Evolutionary conservation across 768 basidiomycete species (phyloP), one percentile per base, ranked within the genome.

Genomic region (Hirschioporus abietinus): DNA sequence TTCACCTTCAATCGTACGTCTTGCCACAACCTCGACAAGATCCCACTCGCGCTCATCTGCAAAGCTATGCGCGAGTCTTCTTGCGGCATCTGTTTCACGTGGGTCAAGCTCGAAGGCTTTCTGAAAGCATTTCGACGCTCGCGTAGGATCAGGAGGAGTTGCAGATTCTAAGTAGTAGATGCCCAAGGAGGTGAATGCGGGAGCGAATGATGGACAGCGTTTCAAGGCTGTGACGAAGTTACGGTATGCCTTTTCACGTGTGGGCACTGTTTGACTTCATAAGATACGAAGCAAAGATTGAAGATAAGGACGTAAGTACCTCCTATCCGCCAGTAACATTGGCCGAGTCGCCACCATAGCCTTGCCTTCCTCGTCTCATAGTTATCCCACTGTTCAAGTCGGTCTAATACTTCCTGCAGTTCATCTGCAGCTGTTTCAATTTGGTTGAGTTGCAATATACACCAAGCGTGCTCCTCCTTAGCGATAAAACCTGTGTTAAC

Each of bases 61-160:
- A 75, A 98, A 98, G 1, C 92, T 90, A 70, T 90, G 87, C 0
- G 94, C 95, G 3, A 99, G 82, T 66, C 88, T 82, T 64, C 84
- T 82, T 0, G 96, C 97, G 1, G 97, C 95, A 24, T 90, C 87
- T 12, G 83, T 87, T 76, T 99, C 93, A 18, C 91, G 84, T 1
- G 95, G 85, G 77, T 99, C 96, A 6, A 99, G 86, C 75, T 99
- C 97, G 71, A 99, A 98, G 0, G 96, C 97, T 73, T 96, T 98
- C 72, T 99, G 95, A 76, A 96, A 98, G 74, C 96, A 99, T 74
- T 95, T 96, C 2, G 92, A 90, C 0, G 96, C 92, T 42, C 96
- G 87, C 7, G 86, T 85, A 25, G 87, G 88, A 76, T 99, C 96
- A 0, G 89, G 86, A 0, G 94, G 93, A 12, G 80, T 77, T 3